Conservation (phyloP, 768 basidiomycete species). For the Pholiota conissans region DNA sequence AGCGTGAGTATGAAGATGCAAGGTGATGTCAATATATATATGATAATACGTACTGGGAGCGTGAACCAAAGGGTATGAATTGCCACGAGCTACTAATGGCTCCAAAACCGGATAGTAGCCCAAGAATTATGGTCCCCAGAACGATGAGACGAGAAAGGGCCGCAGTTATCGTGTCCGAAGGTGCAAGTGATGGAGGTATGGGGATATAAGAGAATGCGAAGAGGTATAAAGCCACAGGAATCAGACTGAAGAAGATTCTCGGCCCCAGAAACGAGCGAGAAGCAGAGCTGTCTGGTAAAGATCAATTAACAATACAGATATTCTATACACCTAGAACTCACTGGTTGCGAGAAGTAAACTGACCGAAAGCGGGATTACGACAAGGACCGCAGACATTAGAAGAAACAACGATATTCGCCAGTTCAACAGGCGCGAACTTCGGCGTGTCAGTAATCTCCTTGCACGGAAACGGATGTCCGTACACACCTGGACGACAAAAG, state of each 20-base stretch:
- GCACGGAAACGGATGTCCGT: not conserved
- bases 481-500: constrained; percentile 57
- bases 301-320: not conserved
- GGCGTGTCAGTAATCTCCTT: constrained; percentile 1
- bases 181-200: constrained; percentile 50
- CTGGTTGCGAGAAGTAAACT: constrained; percentile 55
- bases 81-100: constrained; percentile 69
- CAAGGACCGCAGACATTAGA: constrained; percentile 61
- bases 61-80: constrained; percentile 46
- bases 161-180: constrained; percentile 43
- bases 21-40: not conserved
- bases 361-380: constrained; percentile 64
- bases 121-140: constrained; percentile 78
- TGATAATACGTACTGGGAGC: constrained; percentile 20
- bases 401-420: constrained; percentile 68
- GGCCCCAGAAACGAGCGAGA: constrained; percentile 27
- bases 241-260: constrained; percentile 40
- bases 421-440: constrained; percentile 62
- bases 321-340: constrained; percentile 1
- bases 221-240: constrained; percentile 57
- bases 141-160: constrained; percentile 67
- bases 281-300: not conserved
- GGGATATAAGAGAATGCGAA: constrained; percentile 67
- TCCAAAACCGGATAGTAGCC: constrained; percentile 78
- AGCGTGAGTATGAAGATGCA: not conserved